Conservation (phyloP, 352 stramenopile genomes). For the Globisporangium irregulare region DNA sequence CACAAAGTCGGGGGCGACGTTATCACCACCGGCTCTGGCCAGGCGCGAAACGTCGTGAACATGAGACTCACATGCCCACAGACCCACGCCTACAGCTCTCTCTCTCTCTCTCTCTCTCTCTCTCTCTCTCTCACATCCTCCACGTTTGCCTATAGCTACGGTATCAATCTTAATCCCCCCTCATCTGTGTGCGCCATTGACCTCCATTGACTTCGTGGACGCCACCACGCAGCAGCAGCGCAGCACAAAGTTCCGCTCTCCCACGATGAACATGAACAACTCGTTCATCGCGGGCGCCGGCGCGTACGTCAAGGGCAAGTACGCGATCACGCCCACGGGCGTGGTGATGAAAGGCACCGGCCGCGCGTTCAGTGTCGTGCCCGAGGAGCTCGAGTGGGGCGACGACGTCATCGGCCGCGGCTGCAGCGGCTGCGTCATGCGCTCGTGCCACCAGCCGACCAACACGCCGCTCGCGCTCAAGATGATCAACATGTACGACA, state of each 20-base stretch:
- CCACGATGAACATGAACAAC: constrained; percentile 56
- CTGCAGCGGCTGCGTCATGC: constrained; percentile 66
- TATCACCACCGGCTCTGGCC: neutral
- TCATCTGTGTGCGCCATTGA: constrained; percentile 5
- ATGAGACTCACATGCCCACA: constrained; percentile 10
- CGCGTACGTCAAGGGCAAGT: constrained; percentile 81
- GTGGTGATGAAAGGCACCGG: constrained; percentile 81
- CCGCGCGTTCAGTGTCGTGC: constrained; percentile 73
- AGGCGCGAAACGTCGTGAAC: constrained; percentile 14
- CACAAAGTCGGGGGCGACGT: neutral
- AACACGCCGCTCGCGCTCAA: constrained; percentile 83
- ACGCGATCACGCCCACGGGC: constrained; percentile 73
- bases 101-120: neutral
- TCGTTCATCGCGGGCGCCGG: constrained; percentile 68
- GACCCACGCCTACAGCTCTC: neutral
- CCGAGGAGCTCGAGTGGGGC: constrained; percentile 75
- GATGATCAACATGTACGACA: constrained; percentile 89
- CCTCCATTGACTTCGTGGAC: neutral
- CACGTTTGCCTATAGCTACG: neutral
- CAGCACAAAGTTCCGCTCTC: neutral
- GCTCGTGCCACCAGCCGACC: constrained; percentile 62
- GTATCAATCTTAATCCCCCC: neutral
- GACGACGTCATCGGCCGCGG: constrained; percentile 72
- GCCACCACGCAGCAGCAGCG: neutral
- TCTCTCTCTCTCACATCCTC: neutral